Evolutionary conservation across 208 protist genomes (phyloP), one percentile per base, ranked within the genome.

Genomic region (Crithidia mellificae): DNA sequence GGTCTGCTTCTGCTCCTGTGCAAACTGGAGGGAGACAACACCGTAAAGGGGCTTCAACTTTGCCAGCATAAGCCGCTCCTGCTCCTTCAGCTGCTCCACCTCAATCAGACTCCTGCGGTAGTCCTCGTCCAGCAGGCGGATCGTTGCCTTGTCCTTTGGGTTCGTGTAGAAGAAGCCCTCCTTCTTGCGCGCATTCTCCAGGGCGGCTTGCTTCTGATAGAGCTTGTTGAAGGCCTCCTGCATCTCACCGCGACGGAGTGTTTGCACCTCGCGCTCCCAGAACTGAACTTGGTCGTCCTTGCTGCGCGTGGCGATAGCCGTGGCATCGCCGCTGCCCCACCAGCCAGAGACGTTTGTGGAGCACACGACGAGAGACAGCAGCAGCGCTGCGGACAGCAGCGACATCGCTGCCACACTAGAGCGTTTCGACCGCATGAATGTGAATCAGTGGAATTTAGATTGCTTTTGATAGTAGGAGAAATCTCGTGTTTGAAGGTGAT

Each of bases 41-140:
- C 92, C 92, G 59, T 96, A 93, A 8, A 96, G 81, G 6, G 88
- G 92, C 70, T 95, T 95, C 58, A 96, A 63, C 63, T 91, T 89
- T 2, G 73, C 70, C 44, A 95, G 41, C 75, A 96, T 85, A 58
- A 82, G 81, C 2, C 77, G 63, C 67, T 95, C 89, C 72, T 87
- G 64, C 55, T 75, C 47, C 51, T 84, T 66, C 4, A 95, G 54
- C n/a, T 65, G 22, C 29, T 82, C 63, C 15, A 96, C 56, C 43
- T 84, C 80, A 11, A 77, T 58, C 25, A 88, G 41, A 7, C 74
- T 77, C 15, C 56, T 15, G 27, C 77, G 64, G 63, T 83, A 85
- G 41, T 91, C 84, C 62, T 88, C 88, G 44, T 95, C 89, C 4
- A 95, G 75, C 15, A 82, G n/a, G n/a, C 81, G 75, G 25, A 96